These are phyloP conservation scores for Rasamsonia emersonii DNA, from an alignment of 2,329 filamentous ascomycete species.

Conservation along the genomic window DNA sequence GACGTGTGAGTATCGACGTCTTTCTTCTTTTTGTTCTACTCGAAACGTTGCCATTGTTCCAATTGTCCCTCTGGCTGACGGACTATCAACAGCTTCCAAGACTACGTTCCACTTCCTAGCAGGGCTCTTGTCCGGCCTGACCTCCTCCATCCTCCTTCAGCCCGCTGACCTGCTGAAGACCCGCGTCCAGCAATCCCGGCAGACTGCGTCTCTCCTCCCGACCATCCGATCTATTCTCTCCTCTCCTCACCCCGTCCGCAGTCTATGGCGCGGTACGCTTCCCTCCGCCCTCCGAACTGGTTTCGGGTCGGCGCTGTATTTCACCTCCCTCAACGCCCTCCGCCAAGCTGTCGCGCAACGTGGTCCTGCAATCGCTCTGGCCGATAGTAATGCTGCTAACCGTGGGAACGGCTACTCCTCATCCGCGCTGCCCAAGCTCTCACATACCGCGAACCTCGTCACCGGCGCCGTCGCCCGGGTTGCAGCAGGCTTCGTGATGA, in stretches of 20 bases:
- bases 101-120: conserved; percentile 73
- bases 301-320: conserved; percentile 88
- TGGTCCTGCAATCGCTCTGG: conserved; percentile 32
- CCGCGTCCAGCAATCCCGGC: conserved; percentile 76
- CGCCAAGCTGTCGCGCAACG: conserved; percentile 55
- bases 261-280: conserved; percentile 85
- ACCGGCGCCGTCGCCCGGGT: conserved; percentile 79
- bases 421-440: conserved; percentile 71
- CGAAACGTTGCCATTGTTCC: not conserved
- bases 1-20: conserved; percentile 3
- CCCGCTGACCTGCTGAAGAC: conserved; percentile 96
- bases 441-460: conserved; percentile 73
- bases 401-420: conserved; percentile 38
- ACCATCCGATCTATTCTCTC: conserved; percentile 63
- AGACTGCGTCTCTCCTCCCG: conserved; percentile 55
- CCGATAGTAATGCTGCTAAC: conserved; percentile 9
- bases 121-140: conserved; percentile 76
- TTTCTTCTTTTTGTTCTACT: not conserved
- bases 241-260: conserved; percentile 57
- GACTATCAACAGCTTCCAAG: conserved; percentile 25
- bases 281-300: conserved; percentile 91
- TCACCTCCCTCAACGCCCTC: conserved; percentile 75
- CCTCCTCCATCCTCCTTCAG: conserved; percentile 83
- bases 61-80: conserved; percentile 1
- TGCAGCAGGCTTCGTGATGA: conserved; percentile 80